Conservation (phyloP, 805 yeast species). For the Starmerella scarabaei region DNA sequence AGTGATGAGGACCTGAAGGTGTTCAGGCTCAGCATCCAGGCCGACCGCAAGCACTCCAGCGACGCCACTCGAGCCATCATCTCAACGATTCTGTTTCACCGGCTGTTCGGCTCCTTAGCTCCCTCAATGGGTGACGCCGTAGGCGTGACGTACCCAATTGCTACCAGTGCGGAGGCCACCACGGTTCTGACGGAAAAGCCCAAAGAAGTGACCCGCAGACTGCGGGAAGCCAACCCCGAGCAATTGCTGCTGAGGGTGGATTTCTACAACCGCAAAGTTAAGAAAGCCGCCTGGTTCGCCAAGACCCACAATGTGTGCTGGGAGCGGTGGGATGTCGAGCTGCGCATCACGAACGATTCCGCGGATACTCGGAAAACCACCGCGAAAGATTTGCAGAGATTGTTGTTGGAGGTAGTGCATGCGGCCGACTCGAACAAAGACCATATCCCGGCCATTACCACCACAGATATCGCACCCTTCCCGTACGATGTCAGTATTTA, state of each 20-base stretch:
- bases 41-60: slow-evolving; percentile 39
- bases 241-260: slow-evolving; percentile 10
- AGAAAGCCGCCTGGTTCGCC: slow-evolving; percentile 47
- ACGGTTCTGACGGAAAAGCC: slow-evolving; percentile 14
- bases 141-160: slow-evolving; percentile 38
- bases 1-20: too few species aligned
- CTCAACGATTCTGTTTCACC: slow-evolving; percentile 54
- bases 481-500: slow-evolving; percentile 35
- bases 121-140: slow-evolving; percentile 46
- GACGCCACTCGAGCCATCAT: slow-evolving; percentile 48
- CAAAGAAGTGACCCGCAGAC: slow-evolving; percentile 6
- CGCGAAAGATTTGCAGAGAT: slow-evolving; percentile 29
- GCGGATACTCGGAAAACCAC: slow-evolving; percentile 14
- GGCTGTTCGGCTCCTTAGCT: slow-evolving; percentile 51
- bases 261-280: slow-evolving; percentile 27
- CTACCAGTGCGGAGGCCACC: slow-evolving; percentile 16
- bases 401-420: slow-evolving; percentile 37
- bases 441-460: slow-evolving; percentile 64
- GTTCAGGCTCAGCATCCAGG: slow-evolving; percentile 10
- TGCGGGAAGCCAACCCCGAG: slow-evolving; percentile 16
- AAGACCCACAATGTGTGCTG: slow-evolving; percentile 40
- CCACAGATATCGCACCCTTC: slow-evolving; percentile 54
- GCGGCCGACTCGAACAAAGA: slow-evolving; percentile 44
- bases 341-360: too few species aligned
- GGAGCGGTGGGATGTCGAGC: slow-evolving; percentile 57